Evolutionary conservation across 768 basidiomycete genomes (phyloP).

Genomic region (Suillus clintonianus): DNA sequence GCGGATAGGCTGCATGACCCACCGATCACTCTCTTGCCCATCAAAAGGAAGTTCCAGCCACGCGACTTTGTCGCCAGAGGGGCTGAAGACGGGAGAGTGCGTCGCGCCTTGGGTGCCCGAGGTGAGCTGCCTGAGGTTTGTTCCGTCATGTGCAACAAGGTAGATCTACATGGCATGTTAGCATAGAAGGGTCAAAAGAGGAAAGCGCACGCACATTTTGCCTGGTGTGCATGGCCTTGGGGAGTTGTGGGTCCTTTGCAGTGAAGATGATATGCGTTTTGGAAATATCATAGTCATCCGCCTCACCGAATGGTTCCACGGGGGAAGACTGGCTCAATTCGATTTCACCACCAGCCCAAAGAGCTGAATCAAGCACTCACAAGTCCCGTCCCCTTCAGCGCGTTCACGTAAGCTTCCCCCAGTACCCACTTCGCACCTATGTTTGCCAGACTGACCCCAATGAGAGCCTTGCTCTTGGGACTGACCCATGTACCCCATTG

Average conservation of each 20-base stretch:
- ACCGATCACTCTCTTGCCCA: constrained; percentile 89
- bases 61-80: constrained; percentile 68
- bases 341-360: not conserved
- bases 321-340: constrained; percentile 54
- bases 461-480: constrained; percentile 70
- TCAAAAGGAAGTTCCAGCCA: constrained; percentile 90
- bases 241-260: constrained; percentile 78
- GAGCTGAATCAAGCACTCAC: constrained; percentile 35
- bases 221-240: constrained; percentile 84
- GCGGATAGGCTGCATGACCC: constrained; percentile 1
- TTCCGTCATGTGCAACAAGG: constrained; percentile 59
- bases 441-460: constrained; percentile 60
- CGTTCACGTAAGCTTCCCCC: constrained; percentile 53
- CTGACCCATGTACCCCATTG: constrained; percentile 83
- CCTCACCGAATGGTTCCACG: constrained; percentile 86
- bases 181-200: not conserved
- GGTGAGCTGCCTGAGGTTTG: constrained; percentile 67
- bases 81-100: constrained; percentile 66
- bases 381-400: constrained; percentile 67
- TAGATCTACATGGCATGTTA: constrained; percentile 53
- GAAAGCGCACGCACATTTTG: constrained; percentile 61
- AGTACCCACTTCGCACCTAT: constrained; percentile 54
- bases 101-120: constrained; percentile 85
- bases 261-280: constrained; percentile 74
- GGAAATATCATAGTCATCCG: constrained; percentile 79